phyloP scores from a whole-genome alignment of 129 eudicot species.

The Dittrichia graveolens region DNA sequence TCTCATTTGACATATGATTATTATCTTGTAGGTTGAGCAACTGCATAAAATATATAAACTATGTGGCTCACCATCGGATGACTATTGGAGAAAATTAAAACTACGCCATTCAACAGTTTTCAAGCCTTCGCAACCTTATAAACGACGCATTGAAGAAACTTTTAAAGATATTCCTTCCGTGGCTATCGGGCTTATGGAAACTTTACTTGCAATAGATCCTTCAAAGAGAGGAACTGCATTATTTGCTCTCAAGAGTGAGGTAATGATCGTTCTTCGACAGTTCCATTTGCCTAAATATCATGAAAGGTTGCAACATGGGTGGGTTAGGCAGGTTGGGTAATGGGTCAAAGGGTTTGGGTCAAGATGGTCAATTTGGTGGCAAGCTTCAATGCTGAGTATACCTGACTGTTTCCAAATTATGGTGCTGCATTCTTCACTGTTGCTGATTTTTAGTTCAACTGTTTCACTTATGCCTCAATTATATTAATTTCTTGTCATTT shows the following conservation, averaged over 20 bases:
- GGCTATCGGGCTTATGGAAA: constrained; percentile 71
- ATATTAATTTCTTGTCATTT: too few species aligned
- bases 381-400: not conserved
- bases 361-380: not conserved
- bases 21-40: constrained; percentile 64
- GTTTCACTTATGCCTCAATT: not conserved
- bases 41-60: constrained; percentile 79
- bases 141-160: constrained; percentile 60
- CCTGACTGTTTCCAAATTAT: not conserved
- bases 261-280: constrained; percentile 24
- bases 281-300: not conserved
- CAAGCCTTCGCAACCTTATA: constrained; percentile 64
- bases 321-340: too few species aligned
- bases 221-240: constrained; percentile 67
- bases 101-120: constrained; percentile 63
- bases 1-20: constrained; percentile 19
- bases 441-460: constrained; percentile 5
- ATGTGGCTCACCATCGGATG: constrained; percentile 89
- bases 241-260: constrained; percentile 75
- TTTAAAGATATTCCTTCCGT: constrained; percentile 65
- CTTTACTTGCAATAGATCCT: constrained; percentile 78
- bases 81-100: constrained; percentile 71
- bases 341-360: too few species aligned
- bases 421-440: not conserved
- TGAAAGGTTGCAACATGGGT: too few species aligned